Evolutionary conservation across 306 rosid genomes (phyloP).

Genomic region (Cicer pinnatifidum): DNA sequence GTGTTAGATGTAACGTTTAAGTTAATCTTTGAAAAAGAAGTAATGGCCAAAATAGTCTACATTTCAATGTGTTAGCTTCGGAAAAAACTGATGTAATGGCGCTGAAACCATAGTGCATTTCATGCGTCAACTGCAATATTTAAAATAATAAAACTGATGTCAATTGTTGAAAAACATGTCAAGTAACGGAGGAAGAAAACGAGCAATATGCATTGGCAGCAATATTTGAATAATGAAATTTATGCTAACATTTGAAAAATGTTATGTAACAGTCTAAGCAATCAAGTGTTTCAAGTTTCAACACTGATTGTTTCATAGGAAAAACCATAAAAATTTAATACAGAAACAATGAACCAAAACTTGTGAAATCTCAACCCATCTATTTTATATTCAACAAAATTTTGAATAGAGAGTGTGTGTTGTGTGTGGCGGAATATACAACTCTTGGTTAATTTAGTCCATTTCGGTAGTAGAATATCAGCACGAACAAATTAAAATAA

Average conservation of each 20-base stretch:
- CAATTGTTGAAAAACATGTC: constrained; percentile 12
- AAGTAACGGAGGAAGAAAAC: background rate
- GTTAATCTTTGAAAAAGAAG: background rate
- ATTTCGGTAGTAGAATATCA: constrained; percentile 15
- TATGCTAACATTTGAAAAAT: background rate
- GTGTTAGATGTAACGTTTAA: background rate
- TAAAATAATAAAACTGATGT: background rate
- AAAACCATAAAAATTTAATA: background rate
- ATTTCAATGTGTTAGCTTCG: background rate
- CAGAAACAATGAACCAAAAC: background rate
- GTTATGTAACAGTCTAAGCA: background rate
- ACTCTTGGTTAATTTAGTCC: constrained; percentile 6
- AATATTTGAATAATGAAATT: background rate
- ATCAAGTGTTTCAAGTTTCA: constrained; percentile 7
- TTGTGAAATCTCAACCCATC: background rate
- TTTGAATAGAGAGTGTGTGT: background rate
- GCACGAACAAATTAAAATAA: constrained; percentile 12
- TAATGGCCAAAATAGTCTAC: background rate
- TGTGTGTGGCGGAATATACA: background rate
- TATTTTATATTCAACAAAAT: constrained; percentile 3
- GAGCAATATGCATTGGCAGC: background rate
- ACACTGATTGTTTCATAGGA: background rate
- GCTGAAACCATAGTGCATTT: background rate
- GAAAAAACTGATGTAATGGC: background rate
- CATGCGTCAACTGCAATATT: background rate